Conservation (phyloP, 2,329 filamentous ascomycete genomes). For the Diaporthe citrichinensis region DNA sequence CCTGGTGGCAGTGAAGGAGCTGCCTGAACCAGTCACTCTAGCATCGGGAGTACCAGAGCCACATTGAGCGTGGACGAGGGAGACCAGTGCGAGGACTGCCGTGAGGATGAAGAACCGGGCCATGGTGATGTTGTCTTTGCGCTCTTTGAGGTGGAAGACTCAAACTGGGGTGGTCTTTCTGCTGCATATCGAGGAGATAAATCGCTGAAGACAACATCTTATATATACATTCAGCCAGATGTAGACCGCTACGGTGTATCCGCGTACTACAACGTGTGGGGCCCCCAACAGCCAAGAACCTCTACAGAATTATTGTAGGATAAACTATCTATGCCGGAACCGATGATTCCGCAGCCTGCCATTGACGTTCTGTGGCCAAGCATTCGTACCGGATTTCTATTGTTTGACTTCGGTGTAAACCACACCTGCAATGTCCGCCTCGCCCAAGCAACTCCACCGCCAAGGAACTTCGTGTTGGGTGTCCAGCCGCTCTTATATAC, state of each 20-base stretch:
- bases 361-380: conserved; percentile 17
- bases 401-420: conserved; percentile 20
- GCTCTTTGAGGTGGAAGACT: background rate
- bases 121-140: conserved; percentile 3
- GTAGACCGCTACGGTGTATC: background rate
- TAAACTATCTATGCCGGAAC: conserved; percentile 28
- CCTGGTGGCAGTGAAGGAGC: conserved; percentile 59
- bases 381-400: background rate
- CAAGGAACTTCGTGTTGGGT: conserved; percentile 6
- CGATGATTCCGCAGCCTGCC: conserved; percentile 27
- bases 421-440: conserved; percentile 24
- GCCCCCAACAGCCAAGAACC: background rate
- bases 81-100: conserved; percentile 57
- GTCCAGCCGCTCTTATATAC: conserved; percentile 18
- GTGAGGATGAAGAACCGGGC: conserved; percentile 50
- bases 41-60: conserved; percentile 61
- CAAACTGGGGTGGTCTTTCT: background rate
- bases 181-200: background rate
- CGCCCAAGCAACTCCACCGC: conserved; percentile 8
- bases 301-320: conserved; percentile 12
- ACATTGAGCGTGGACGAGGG: conserved; percentile 59
- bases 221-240: background rate
- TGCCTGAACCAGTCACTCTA: conserved; percentile 60
- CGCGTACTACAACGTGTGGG: background rate
- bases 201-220: background rate